phyloP scores from a whole-genome alignment of 2,329 filamentous ascomycete genomes.

The Magnaporthiopsis incrustans region DNA sequence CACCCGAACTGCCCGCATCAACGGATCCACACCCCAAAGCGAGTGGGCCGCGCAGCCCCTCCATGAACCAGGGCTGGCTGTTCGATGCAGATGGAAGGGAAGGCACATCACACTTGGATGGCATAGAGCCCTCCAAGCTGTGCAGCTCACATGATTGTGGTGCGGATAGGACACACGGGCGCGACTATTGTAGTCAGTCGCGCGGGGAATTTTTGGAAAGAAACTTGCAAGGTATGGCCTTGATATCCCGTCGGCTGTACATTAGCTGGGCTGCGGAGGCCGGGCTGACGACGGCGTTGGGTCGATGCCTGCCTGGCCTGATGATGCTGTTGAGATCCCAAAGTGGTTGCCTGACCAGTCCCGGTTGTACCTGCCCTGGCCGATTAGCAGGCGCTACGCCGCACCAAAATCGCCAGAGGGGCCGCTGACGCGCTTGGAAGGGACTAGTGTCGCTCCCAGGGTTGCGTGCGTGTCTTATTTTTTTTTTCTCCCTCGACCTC shows the following conservation, averaged over 20 bases:
- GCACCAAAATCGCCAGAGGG: neutral
- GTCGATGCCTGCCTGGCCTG: neutral
- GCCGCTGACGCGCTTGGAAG: neutral
- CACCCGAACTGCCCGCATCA: neutral
- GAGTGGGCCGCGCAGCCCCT: neutral
- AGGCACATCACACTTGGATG: neutral
- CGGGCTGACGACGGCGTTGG: neutral
- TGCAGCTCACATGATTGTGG: neutral
- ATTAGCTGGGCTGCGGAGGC: neutral
- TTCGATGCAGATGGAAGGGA: neutral
- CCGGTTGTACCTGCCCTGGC: neutral
- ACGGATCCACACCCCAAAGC: neutral
- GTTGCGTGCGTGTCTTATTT: neutral
- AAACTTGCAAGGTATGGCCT: neutral
- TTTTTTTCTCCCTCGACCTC: slow-evolving; percentile 10
- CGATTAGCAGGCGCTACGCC: neutral
- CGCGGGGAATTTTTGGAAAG: too few relatives aligned
- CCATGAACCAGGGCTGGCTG: neutral
- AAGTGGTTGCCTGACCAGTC: neutral
- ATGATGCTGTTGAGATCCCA: neutral
- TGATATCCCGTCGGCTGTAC: neutral
- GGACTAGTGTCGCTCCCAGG: neutral
- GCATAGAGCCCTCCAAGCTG: neutral
- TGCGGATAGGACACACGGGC: neutral
- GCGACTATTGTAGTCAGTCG: neutral